phyloP scores from a whole-genome alignment of 2,329 filamentous ascomycete species.

The Blastomyces gilchristii region DNA sequence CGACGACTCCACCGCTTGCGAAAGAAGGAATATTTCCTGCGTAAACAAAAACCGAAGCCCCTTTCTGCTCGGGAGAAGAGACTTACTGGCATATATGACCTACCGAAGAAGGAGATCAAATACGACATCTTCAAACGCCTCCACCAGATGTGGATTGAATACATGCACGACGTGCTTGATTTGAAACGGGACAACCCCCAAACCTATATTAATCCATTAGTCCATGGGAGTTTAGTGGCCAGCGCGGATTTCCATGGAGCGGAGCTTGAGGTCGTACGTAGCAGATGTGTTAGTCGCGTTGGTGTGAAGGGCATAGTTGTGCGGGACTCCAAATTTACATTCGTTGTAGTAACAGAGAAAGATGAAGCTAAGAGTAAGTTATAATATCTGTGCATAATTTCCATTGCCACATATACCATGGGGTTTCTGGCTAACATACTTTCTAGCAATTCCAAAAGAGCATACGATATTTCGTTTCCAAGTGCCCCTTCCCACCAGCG shows the following conservation, averaged over 20 bases:
- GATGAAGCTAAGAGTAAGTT: slow-evolving; percentile 57
- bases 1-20: slow-evolving; percentile 43
- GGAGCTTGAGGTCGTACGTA: slow-evolving; percentile 68
- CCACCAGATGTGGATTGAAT: slow-evolving; percentile 69
- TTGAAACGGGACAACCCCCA: slow-evolving; percentile 23
- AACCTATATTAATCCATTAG: slow-evolving; percentile 45
- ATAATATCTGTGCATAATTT: background rate
- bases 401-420: background rate
- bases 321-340: slow-evolving; percentile 73
- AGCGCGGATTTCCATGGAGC: slow-evolving; percentile 90
- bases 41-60: slow-evolving; percentile 50
- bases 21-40: slow-evolving; percentile 37
- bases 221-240: slow-evolving; percentile 52
- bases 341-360: slow-evolving; percentile 68
- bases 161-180: slow-evolving; percentile 72
- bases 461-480: slow-evolving; percentile 73
- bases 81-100: slow-evolving; percentile 58
- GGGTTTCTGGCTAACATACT: slow-evolving; percentile 6
- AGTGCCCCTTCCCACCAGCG: slow-evolving; percentile 43
- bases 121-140: slow-evolving; percentile 70
- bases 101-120: slow-evolving; percentile 57
- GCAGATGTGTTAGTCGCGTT: slow-evolving; percentile 68
- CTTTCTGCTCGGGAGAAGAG: slow-evolving; percentile 74
- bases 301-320: slow-evolving; percentile 80
- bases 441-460: slow-evolving; percentile 68